These are phyloP conservation scores for Cymbopogon flexuosus DNA, from an alignment of 202 grass and related monocot genomes.

Conservation along the genomic window DNA sequence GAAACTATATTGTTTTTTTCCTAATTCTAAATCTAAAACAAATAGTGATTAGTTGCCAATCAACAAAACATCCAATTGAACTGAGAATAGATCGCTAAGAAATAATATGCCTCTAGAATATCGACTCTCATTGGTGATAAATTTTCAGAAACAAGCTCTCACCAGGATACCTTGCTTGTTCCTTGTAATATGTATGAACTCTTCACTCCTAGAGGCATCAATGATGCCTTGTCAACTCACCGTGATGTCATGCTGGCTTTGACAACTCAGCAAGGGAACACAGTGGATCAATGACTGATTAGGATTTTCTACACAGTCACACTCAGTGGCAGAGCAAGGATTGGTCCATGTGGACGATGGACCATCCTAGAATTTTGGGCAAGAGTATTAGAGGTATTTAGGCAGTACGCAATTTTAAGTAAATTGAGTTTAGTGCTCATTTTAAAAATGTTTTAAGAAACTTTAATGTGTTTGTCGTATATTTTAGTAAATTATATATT, in stretches of 20 bases:
- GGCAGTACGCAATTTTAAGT: no score
- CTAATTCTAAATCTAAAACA: not conserved
- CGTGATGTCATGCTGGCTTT: not conserved
- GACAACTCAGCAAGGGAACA: not conserved
- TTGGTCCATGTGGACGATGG: no score
- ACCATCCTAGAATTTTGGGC: no score
- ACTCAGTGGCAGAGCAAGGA: not conserved
- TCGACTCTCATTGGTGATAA: not conserved
- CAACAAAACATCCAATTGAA: not conserved
- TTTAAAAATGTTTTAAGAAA: no score
- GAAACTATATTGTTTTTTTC: not conserved
- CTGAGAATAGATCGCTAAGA: not conserved
- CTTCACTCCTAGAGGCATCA: not conserved
- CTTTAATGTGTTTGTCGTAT: no score
- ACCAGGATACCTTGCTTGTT: not conserved
- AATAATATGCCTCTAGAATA: not conserved
- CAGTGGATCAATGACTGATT: not conserved
- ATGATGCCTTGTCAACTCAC: not conserved
- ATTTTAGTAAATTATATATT: no score
- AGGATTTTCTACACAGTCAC: not conserved
- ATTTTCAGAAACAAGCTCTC: not conserved
- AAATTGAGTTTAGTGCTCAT: no score
- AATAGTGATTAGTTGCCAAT: not conserved
- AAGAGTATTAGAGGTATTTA: no score
- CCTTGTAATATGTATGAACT: not conserved